Percentiles rank a stretch among this genome's conserved stretches.
phyloP scores from a whole-genome alignment of 1,284 basidiomycete species.

The Naganishia liquefaciens region DNA sequence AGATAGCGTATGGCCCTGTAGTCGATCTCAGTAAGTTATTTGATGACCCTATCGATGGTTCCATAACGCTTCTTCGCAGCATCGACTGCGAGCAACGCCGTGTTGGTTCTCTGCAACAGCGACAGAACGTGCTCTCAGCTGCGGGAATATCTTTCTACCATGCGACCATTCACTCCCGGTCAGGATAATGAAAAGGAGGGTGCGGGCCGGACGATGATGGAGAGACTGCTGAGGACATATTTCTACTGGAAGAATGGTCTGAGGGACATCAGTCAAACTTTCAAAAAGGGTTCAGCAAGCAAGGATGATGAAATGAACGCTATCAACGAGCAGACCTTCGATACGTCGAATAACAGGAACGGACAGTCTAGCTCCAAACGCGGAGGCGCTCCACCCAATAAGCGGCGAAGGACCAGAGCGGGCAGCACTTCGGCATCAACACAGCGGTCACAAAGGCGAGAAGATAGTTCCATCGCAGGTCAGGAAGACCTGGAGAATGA shows the following conservation, averaged over 20 bases:
- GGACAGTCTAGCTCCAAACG: conserved; percentile 23
- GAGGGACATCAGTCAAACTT: conserved; percentile 35
- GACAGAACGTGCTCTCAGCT: conserved; percentile 72
- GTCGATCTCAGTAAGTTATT: conserved; percentile 33
- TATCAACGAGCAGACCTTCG: conserved; percentile 8
- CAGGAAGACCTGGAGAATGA: conserved; percentile 58
- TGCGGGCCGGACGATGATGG: conserved; percentile 73
- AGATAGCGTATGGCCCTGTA: conserved; percentile 57
- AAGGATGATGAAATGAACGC: conserved; percentile 29
- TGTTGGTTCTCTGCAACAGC: conserved; percentile 87
- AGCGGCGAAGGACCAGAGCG: conserved; percentile 52
- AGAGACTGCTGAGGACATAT: conserved; percentile 68
- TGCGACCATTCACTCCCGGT: conserved; percentile 60
- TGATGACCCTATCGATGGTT: neutral
- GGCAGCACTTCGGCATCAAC: conserved; percentile 35
- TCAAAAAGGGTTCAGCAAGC: conserved; percentile 23
- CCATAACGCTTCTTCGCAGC: conserved; percentile 1
- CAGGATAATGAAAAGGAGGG: conserved; percentile 10
- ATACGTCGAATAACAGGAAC: conserved; percentile 29
- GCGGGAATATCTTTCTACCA: conserved; percentile 72
- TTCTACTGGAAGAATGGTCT: conserved; percentile 73
- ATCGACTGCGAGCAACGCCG: conserved; percentile 67
- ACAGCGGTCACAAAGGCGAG: conserved; percentile 36
- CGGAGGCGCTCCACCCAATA: conserved; percentile 45
- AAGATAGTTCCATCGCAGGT: conserved; percentile 36